Percentiles rank a stretch among this genome's conserved stretches.
Evolutionary conservation across 192 early-diverging fungal species (phyloP).

Genomic region (Umbelopsis sp.): DNA sequence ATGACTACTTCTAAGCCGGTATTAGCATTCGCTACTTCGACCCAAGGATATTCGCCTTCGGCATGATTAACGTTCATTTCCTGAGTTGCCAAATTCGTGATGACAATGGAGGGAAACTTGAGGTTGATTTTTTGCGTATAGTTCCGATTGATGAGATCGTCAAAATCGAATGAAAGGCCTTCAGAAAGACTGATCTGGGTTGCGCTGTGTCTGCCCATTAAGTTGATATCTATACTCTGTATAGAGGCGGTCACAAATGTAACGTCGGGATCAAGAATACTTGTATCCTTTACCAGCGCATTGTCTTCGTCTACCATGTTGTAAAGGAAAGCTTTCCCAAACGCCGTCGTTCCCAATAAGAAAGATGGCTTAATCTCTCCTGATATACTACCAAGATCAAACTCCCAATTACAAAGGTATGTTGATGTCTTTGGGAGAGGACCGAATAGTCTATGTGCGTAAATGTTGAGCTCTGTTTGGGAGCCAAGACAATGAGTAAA

Average conservation of each 20-base stretch:
- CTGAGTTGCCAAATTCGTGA: constrained; percentile 54
- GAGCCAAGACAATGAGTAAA: not conserved
- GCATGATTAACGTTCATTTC: constrained; percentile 15
- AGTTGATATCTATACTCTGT: constrained; percentile 56
- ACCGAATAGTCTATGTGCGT: constrained; percentile 71
- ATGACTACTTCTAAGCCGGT: constrained; percentile 60
- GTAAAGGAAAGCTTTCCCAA: constrained; percentile 62
- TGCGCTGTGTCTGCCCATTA: constrained; percentile 56
- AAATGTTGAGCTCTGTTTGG: constrained; percentile 49
- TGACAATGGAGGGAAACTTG: constrained; percentile 56
- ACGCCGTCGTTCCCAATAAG: constrained; percentile 49
- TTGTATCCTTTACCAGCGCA: constrained; percentile 33
- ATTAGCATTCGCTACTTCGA: constrained; percentile 65
- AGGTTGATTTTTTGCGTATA: constrained; percentile 57
- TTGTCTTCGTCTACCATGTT: constrained; percentile 71
- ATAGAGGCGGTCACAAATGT: constrained; percentile 60
- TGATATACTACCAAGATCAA: constrained; percentile 59
- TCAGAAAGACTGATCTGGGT: constrained; percentile 54
- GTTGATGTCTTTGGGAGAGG: constrained; percentile 62
- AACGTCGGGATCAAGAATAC: constrained; percentile 53
- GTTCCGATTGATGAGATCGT: constrained; percentile 61
- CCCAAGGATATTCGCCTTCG: constrained; percentile 51
- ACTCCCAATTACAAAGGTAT: constrained; percentile 72
- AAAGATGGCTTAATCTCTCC: constrained; percentile 70
- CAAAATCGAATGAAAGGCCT: constrained; percentile 65